phyloP scores from a whole-genome alignment of 2,329 filamentous ascomycete genomes.

The Alternaria consortialis region DNA sequence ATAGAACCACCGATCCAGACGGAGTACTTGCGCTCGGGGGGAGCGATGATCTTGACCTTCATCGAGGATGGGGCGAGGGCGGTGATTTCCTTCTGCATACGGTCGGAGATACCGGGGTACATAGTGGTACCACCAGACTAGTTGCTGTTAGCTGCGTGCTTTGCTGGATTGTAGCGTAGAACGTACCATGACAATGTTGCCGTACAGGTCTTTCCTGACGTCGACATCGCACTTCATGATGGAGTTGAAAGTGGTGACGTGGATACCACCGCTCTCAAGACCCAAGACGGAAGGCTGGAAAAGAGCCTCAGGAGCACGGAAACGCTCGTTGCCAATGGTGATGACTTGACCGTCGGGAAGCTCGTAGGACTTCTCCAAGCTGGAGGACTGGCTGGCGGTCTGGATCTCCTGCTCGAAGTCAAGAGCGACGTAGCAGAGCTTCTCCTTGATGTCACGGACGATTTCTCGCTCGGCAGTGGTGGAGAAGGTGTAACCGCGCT shows the following conservation, averaged over 20 bases:
- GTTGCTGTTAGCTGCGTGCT: conserved; percentile 45
- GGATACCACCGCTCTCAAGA: conserved; percentile 98
- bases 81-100: conserved; percentile 99
- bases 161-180: neutral
- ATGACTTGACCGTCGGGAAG: conserved; percentile 99
- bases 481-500: conserved; percentile 99
- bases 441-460: conserved; percentile 99
- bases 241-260: conserved; percentile 99
- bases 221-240: conserved; percentile 99
- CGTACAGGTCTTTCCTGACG: conserved; percentile 99
- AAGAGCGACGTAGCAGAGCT: conserved; percentile 99
- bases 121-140: conserved; percentile 99
- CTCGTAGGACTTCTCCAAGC: conserved; percentile 99
- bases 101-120: conserved; percentile 99
- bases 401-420: conserved; percentile 99
- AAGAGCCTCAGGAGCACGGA: conserved; percentile 99
- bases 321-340: conserved; percentile 99
- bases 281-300: conserved; percentile 99
- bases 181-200: conserved; percentile 99
- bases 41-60: conserved; percentile 99
- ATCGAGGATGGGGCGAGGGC: conserved; percentile 98
- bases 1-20: conserved; percentile 99
- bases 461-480: conserved; percentile 99
- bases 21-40: conserved; percentile 99
- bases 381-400: conserved; percentile 98